Base-by-base conservation (phyloP, 768 basidiomycete genomes). In the Leccinellum albellum region DNA sequence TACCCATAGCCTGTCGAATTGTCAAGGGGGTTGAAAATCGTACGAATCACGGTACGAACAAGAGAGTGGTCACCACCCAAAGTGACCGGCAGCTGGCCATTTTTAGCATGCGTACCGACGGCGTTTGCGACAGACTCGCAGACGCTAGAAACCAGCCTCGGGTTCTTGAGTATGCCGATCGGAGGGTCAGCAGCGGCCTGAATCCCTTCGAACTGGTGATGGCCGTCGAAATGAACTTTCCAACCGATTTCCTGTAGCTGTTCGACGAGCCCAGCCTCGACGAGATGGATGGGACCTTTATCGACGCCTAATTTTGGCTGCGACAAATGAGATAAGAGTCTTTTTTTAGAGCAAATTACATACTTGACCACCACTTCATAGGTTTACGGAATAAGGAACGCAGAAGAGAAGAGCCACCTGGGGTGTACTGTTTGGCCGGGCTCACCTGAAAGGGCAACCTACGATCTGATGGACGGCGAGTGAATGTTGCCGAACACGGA, bases 21-120 rank as follows among this genome's bases (percentile, higher is more conserved):
- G 26, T 61, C 14, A 50, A 42, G 53, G 48, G 28, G n/a, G 51
- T 23, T 33, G 59, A 20, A 53, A 31, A 52, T 28, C 21, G 21
- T 54, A 50, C 20, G 57, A 52, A 49, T 50, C 31, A 50, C 9
- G 48, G 32, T 45, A 78, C 85, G 53, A 58, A 90, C 91, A 70
- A 98, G 76, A 55, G 93, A 95, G 74, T 99, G 97, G 68, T 99
- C 97, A 13, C 97, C 97, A 12, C 97, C 97, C 7, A 98, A 78
- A 2, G 94, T 98, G 13, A 99, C 76, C 9, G 94, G 90, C 23
- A 99, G 76, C 65, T 85, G 81, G 2, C 96, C 94, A 53, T 84
- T 83, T 74, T 81, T 81, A 24, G 84, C 85, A 72, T 94, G 90
- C 2, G 68, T 80, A 13, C 83, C 83, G n/a, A 98, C 89, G 31